Base-by-base conservation (phyloP, 2,329 filamentous ascomycete genomes). In the Curvularia sp. region DNA sequence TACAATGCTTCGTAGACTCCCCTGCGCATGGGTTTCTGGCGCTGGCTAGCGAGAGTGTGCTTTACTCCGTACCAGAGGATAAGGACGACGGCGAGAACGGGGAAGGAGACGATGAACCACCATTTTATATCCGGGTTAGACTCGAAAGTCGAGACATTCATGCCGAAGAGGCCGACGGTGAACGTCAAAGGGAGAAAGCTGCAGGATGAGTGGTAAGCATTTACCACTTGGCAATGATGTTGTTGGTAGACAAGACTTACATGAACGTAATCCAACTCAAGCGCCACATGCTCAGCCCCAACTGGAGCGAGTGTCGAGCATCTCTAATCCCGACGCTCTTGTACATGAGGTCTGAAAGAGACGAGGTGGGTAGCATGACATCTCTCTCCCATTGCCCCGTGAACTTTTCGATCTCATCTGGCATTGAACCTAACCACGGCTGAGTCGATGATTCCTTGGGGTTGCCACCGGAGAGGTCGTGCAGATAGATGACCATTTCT, bases 181-280 rank as follows among this genome's bases (percentile, higher is more conserved):
- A 83, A 84, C 0, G 82, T 85, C 9, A 84, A 70, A 0, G 83
- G 85, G 72, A 91, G 87, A 69, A 92, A 82, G 74, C 41, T 55
- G 12, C 9, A 12, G 8, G 8, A 28, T 4, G 3, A 6, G 5
- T 43, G 15, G 24, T 58, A n/a, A 54, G 50, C 26, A 33, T 46
- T 8, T 12, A 3, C 6, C 30, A 30, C 8, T 49, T 10, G 8
- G 15, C 9, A 4, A 20, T 8, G 31, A 20, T 8, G 31, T 9
- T 10, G 7, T 15, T 31, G n/a, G 10, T 5, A n/a, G 13, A 10
- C 3, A n/a, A 31, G 28, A 35, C 56, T n/a, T 31, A 58, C 56
- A 94, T 93, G 73, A 93, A 91, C 51, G 89, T 90, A 15, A 88
- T 89, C 51, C 87, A 88, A 46, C 86, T 85, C 15, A 88, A 83